Evolutionary conservation across 2,329 filamentous ascomycete genomes (phyloP), one percentile per base, ranked within the genome.

Genomic region (Ophiostoma fasciatum): DNA sequence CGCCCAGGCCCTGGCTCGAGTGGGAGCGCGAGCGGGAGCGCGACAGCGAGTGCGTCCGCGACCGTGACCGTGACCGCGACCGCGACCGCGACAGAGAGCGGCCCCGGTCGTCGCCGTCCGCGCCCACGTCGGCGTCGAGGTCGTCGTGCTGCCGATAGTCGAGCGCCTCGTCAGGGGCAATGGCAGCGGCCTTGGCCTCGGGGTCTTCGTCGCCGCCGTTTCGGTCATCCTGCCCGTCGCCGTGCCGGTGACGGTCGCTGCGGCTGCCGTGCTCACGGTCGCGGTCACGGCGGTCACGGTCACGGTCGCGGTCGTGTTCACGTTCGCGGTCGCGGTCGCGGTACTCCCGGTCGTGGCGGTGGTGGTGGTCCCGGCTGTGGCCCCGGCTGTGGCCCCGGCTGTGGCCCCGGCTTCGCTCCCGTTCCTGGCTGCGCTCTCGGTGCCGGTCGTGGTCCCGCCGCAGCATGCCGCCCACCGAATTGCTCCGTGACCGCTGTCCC

Each of bases 401-500:
- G 20, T 51, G 48, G 13, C 59, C 56, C 3, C 54, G 49, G 29
- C 51, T 60, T 52, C 37, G 43, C 49, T 41, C 39, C 4, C 28
- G 23, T 40, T 41, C 12, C 20, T 44, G 46, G 10, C 41, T 36
- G 4, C 49, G 43, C 5, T 58, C 50, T 10, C 54, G 54, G 35
- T 59, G 53, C 27, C 54, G 48, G 39, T 62, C 57, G 14, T 58
- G 54, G 15, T 50, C 48, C 38, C 46, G 47, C 10, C 33, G 41
- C 31, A 36, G 49, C 20, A 32, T 41, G 34, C 56, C 50, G 43
- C 23, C 30, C 13, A 53, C 52, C 46, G 66, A 67, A 55, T 56
- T 66, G 61, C 65, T 68, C 50, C 61, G 57, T 23, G 67, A 64
- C 36, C 53, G 54, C 23, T 25, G 11, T 12, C 23, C 23, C 23